Conservation (phyloP, 2,329 filamentous ascomycete species). For the Stachybotrys echinatus region DNA sequence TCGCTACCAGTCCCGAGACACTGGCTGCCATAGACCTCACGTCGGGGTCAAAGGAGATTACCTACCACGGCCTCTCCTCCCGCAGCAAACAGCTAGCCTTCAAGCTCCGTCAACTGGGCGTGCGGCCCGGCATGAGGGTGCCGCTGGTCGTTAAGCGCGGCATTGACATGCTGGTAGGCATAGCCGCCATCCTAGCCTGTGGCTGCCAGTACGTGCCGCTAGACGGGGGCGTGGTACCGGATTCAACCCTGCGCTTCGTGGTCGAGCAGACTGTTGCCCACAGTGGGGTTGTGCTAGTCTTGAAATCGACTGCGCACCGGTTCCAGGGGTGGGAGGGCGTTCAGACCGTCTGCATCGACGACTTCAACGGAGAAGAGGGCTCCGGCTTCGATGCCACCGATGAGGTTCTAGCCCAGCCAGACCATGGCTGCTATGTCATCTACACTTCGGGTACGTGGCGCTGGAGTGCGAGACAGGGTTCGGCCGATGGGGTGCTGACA, state of each 20-base stretch:
- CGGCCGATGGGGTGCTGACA: background rate
- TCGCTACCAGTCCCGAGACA: slow-evolving; percentile 26
- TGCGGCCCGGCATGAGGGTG: slow-evolving; percentile 41
- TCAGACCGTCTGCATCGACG: slow-evolving; percentile 22
- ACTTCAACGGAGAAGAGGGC: slow-evolving; percentile 3
- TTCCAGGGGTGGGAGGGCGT: slow-evolving; percentile 9
- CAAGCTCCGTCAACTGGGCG: slow-evolving; percentile 29
- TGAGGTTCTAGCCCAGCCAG: slow-evolving; percentile 14
- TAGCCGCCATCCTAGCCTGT: slow-evolving; percentile 48
- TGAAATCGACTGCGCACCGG: slow-evolving; percentile 27
- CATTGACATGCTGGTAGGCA: slow-evolving; percentile 51
- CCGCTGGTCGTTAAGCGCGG: slow-evolving; percentile 50
- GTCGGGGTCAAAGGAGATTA: slow-evolving; percentile 28
- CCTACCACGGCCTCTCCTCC: slow-evolving; percentile 38
- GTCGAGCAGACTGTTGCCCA: slow-evolving; percentile 38
- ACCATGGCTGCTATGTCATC: slow-evolving; percentile 41
- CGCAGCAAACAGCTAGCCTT: slow-evolving; percentile 28
- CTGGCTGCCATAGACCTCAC: slow-evolving; percentile 30
- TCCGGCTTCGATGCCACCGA: slow-evolving; percentile 4
- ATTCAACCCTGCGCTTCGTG: slow-evolving; percentile 42
- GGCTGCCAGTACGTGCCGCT: slow-evolving; percentile 56
- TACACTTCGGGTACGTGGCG: slow-evolving; percentile 44
- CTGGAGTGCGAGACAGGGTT: background rate
- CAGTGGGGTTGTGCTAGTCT: slow-evolving; percentile 35
- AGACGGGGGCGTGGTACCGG: slow-evolving; percentile 48